Base-by-base conservation (phyloP, 2,329 filamentous ascomycete genomes). In the Colletotrichum sp. region DNA sequence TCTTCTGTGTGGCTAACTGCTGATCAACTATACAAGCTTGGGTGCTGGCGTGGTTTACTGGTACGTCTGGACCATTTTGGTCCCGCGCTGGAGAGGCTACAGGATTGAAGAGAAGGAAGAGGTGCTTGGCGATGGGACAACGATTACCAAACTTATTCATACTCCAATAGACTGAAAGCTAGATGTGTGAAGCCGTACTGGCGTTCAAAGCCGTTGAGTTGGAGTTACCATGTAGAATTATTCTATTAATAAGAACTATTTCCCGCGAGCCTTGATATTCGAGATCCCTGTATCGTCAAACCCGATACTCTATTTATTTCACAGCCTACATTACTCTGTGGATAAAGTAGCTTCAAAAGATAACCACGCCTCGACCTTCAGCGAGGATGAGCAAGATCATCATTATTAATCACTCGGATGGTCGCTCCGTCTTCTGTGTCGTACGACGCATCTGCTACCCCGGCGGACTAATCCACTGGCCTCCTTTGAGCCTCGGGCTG, bases 111-210 rank as follows among this genome's bases (percentile, higher is more conserved):
- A 95, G 78, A 88, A 90, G 72, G 86, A 86, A 4, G 89, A 90
- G 49, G 85, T 92, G 0, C 82, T 95, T 25, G 86, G 88, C 27
- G 94, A 95, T 82, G 94, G 94, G 0, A 95, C 92, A 1, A 89
- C 88, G 2, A 89, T 95, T 68, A 95, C 91, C 1, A 91, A 88
- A 76, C 84, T 95, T 9, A 82, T 88, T 25, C 84, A 84, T 52
- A 55, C 32, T 25, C 32, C 19, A 7, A 15, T 36, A 16, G 55
- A 59, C 55, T 59, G 25, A 59, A 29, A 25, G 4, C 22, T 19
- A 8, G 15, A 49, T 22, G 6, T 13, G 11, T 22, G n/a, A 52
- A 3, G 11, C 9, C n/a, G 11, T 52, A 52, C 44, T 22, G 2
- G n/a, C 6, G n/a, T 7, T 52, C 44, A 52, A 52, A 22, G 2